A percentile compares a stretch with the other conserved stretches of the same genome.
These are phyloP conservation scores for Clonostachys rhizophaga DNA, from an alignment of 2,329 filamentous ascomycete species.

Conservation along the genomic window DNA sequence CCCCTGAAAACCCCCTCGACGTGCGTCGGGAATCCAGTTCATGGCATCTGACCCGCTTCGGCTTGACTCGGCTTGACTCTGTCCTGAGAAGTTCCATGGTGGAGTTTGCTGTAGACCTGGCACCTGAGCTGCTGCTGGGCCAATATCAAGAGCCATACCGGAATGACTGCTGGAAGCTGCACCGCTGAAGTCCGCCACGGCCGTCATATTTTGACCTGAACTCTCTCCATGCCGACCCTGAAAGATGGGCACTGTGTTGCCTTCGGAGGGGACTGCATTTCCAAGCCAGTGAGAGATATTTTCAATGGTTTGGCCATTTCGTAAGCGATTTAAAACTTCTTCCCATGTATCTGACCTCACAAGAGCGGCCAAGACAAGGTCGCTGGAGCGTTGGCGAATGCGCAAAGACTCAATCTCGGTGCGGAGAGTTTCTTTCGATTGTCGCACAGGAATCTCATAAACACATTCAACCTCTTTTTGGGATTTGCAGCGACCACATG, in stretches of 20 bases:
- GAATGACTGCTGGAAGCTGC: conserved; percentile 17
- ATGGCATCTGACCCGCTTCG: conserved; percentile 41
- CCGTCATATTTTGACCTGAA: conserved; percentile 6
- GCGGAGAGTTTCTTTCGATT: conserved; percentile 58
- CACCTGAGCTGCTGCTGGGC: conserved; percentile 14
- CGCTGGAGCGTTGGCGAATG: conserved; percentile 46
- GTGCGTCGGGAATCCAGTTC: conserved; percentile 36
- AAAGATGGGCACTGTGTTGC: conserved; percentile 20
- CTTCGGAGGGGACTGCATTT: conserved; percentile 19
- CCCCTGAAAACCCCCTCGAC: conserved; percentile 43
- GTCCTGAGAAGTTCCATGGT: conserved; percentile 42
- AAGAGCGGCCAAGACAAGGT: conserved; percentile 52
- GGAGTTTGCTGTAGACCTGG: conserved; percentile 17
- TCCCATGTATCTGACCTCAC: conserved; percentile 44
- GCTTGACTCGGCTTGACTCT: conserved; percentile 39
- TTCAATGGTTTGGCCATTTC: conserved; percentile 48
- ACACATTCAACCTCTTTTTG: conserved; percentile 53
- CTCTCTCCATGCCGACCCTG: conserved; percentile 5
- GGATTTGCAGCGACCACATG: conserved; percentile 48
- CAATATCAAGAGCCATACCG: conserved; percentile 12
- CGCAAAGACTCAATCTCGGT: conserved; percentile 54
- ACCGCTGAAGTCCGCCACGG: conserved; percentile 18
- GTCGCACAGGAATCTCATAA: conserved; percentile 58
- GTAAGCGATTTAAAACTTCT: conserved; percentile 48
- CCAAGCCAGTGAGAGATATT: conserved; percentile 51